Percentiles rank a stretch among this genome's conserved stretches.
Evolutionary conservation across 192 early-diverging fungal genomes (phyloP).

Genomic region (Linnemannia exigua): DNA sequence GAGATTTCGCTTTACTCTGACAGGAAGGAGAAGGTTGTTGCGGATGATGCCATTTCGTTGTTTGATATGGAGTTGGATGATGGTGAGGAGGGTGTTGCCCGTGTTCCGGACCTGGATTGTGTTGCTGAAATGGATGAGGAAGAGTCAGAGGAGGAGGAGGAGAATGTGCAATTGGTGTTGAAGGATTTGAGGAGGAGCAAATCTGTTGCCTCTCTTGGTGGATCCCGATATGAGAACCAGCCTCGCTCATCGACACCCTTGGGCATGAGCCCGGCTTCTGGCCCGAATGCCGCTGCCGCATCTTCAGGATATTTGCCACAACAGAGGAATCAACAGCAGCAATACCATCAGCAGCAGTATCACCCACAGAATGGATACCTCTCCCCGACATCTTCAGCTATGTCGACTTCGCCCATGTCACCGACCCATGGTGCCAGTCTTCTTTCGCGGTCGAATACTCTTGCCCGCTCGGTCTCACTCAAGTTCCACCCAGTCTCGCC

Average conservation of each 20-base stretch:
- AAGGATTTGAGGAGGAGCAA: slow-evolving; percentile 35
- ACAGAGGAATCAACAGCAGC: not conserved
- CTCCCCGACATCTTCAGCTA: slow-evolving; percentile 11
- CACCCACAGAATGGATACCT: not conserved
- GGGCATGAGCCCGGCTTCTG: not conserved
- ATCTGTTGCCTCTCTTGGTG: slow-evolving; percentile 41
- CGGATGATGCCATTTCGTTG: slow-evolving; percentile 49
- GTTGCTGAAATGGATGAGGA: slow-evolving; percentile 44
- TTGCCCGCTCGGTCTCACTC: slow-evolving; percentile 42
- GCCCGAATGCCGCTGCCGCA: not conserved
- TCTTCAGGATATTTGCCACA: not conserved
- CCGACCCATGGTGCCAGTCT: slow-evolving; percentile 9
- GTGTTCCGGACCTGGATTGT: slow-evolving; percentile 29
- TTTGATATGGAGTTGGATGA: slow-evolving; percentile 49
- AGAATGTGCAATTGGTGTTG: slow-evolving; percentile 35
- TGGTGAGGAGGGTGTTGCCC: slow-evolving; percentile 15
- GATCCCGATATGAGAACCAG: slow-evolving; percentile 36
- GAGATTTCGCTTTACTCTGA: slow-evolving; percentile 47
- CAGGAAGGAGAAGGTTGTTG: slow-evolving; percentile 45
- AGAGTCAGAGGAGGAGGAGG: slow-evolving; percentile 30
- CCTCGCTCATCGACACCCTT: not conserved
- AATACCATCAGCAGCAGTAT: not conserved
- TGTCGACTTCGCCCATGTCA: slow-evolving; percentile 14
- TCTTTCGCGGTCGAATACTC: slow-evolving; percentile 34
- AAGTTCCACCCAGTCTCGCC: slow-evolving; percentile 45